Evolutionary conservation across 2,329 filamentous ascomycete genomes (phyloP).

Genomic region (Capronia epimyces): DNA sequence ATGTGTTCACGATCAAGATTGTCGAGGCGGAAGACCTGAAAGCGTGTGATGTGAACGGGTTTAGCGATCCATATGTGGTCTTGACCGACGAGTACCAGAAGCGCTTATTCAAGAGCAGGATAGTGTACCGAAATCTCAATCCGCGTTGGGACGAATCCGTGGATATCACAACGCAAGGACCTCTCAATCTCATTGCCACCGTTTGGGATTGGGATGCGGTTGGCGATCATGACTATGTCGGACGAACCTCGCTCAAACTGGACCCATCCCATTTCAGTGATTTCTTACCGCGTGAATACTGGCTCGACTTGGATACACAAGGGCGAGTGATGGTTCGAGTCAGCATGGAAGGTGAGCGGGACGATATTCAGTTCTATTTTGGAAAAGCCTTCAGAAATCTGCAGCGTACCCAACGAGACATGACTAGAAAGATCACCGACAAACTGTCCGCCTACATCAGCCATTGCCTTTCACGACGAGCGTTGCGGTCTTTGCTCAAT

Average conservation of each 20-base stretch:
- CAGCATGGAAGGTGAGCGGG: slow-evolving; percentile 96
- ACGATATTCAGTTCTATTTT: slow-evolving; percentile 98
- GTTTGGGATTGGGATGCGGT: slow-evolving; percentile 98
- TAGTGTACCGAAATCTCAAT: slow-evolving; percentile 83
- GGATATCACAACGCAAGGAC: slow-evolving; percentile 86
- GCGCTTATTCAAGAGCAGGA: slow-evolving; percentile 86
- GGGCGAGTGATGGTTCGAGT: slow-evolving; percentile 82
- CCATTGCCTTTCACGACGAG: slow-evolving; percentile 75
- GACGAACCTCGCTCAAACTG: slow-evolving; percentile 93
- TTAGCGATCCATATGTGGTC: slow-evolving; percentile 94
- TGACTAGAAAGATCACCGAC: slow-evolving; percentile 96
- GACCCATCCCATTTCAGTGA: slow-evolving; percentile 96
- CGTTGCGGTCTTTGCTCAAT: slow-evolving; percentile 67
- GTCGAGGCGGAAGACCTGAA: slow-evolving; percentile 97
- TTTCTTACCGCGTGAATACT: slow-evolving; percentile 92
- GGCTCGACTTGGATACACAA: slow-evolving; percentile 95
- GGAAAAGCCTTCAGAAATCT: slow-evolving; percentile 93
- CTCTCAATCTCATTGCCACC: slow-evolving; percentile 90
- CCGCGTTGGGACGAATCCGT: slow-evolving; percentile 96
- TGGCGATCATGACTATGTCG: slow-evolving; percentile 95
- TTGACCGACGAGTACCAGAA: slow-evolving; percentile 97
- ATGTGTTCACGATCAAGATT: slow-evolving; percentile 97
- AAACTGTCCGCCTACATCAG: slow-evolving; percentile 96
- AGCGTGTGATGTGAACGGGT: slow-evolving; percentile 90
- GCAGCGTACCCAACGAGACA: slow-evolving; percentile 93